Percentiles rank a stretch among this genome's conserved stretches.
phyloP scores from a whole-genome alignment of 2,329 filamentous ascomycete species.

The Clonostachys rhizophaga region DNA sequence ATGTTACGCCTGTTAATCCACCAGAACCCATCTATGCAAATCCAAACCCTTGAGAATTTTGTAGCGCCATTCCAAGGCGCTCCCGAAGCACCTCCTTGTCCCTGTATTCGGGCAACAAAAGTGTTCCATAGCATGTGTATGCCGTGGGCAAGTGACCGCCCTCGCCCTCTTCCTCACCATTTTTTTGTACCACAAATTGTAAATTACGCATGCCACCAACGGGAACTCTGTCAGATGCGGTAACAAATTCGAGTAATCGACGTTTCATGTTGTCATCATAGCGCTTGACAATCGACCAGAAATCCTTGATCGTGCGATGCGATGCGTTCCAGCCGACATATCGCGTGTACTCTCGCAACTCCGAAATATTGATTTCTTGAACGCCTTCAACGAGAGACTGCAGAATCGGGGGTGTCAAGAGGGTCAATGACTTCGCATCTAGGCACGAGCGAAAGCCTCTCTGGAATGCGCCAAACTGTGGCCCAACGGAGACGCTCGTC shows the following conservation, averaged over 20 bases:
- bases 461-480: slow-evolving; percentile 77
- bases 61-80: slow-evolving; percentile 78
- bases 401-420: slow-evolving; percentile 68
- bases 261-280: slow-evolving; percentile 68
- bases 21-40: slow-evolving; percentile 48
- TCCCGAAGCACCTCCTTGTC: slow-evolving; percentile 64
- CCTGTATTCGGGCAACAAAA: slow-evolving; percentile 80
- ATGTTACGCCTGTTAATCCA: background rate
- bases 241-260: slow-evolving; percentile 87
- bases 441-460: slow-evolving; percentile 77
- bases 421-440: slow-evolving; percentile 61
- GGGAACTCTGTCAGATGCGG: slow-evolving; percentile 84
- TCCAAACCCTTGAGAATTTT: slow-evolving; percentile 87
- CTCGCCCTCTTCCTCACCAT: slow-evolving; percentile 56
- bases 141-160: slow-evolving; percentile 70
- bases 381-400: slow-evolving; percentile 80
- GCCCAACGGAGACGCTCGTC: slow-evolving; percentile 69
- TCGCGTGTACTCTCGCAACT: slow-evolving; percentile 64
- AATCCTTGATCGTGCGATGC: slow-evolving; percentile 68
- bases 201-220: slow-evolving; percentile 80
- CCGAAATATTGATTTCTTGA: slow-evolving; percentile 72
- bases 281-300: slow-evolving; percentile 75
- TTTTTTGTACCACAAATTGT: slow-evolving; percentile 78
- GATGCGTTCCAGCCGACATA: slow-evolving; percentile 78
- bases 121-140: slow-evolving; percentile 87